Evolutionary conservation across 1,139 yeast species (phyloP).

Genomic region (Hyphopichia burtonii): DNA sequence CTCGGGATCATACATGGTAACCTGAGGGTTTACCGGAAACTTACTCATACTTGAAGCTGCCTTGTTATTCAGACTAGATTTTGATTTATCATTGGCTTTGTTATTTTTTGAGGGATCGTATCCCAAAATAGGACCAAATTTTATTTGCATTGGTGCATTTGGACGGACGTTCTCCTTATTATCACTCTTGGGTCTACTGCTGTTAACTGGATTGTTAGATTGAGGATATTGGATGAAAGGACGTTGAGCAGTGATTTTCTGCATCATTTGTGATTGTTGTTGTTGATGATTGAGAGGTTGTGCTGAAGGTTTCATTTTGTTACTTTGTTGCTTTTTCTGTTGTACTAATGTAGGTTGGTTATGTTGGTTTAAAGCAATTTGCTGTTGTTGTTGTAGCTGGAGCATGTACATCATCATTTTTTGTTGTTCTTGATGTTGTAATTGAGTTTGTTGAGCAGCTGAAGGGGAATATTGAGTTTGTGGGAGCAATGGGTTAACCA

Average conservation of each 20-base stretch:
- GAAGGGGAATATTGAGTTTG: slow-evolving; percentile 16
- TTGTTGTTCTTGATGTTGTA: slow-evolving; percentile 11
- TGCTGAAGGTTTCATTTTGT: background rate
- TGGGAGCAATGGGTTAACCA: slow-evolving; percentile 18
- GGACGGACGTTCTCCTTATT: slow-evolving; percentile 23
- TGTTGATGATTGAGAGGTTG: slow-evolving; percentile 9
- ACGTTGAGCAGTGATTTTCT: slow-evolving; percentile 3
- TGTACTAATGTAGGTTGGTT: slow-evolving; percentile 5
- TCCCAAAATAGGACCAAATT: slow-evolving; percentile 42
- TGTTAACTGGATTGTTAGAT: background rate
- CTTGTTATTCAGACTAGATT: background rate
- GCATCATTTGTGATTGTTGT: slow-evolving; percentile 12
- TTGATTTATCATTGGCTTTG: slow-evolving; percentile 7
- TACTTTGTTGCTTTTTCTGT: background rate
- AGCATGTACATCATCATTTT: slow-evolving; percentile 3
- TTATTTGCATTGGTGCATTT: slow-evolving; percentile 22
- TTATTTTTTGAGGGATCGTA: slow-evolving; percentile 37
- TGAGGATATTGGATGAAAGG: slow-evolving; percentile 5
- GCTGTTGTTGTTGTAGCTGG: slow-evolving; percentile 9
- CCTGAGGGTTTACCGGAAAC: slow-evolving; percentile 17
- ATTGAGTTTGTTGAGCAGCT: slow-evolving; percentile 12
- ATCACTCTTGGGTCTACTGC: background rate
- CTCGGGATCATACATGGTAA: slow-evolving; percentile 37
- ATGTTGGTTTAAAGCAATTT: slow-evolving; percentile 9
- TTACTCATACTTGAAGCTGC: background rate